Evolutionary conservation across 2,329 filamentous ascomycete species (phyloP).

Genomic region (Nemania sp.): DNA sequence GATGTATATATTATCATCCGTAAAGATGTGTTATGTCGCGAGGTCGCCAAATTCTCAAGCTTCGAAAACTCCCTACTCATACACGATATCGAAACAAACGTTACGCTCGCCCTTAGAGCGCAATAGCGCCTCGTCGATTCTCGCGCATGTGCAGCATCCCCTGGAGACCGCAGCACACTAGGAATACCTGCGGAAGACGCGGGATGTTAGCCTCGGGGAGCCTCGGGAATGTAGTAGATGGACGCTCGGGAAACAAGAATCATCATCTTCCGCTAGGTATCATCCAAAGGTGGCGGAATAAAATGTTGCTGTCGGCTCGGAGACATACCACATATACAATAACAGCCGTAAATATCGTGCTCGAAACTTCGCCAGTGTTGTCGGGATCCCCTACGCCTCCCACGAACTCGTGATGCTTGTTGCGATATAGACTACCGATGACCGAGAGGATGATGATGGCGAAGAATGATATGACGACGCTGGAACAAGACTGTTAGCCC

Average conservation of each 20-base stretch:
- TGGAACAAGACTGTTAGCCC: slow-evolving; percentile 44
- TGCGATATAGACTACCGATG: slow-evolving; percentile 72
- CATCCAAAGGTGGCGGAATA: neutral
- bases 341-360: slow-evolving; percentile 85
- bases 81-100: slow-evolving; percentile 13
- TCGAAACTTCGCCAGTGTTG: slow-evolving; percentile 77
- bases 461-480: slow-evolving; percentile 72
- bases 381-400: slow-evolving; percentile 72
- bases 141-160: slow-evolving; percentile 84
- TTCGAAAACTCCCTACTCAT: slow-evolving; percentile 8
- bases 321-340: slow-evolving; percentile 77
- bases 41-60: too few relatives aligned
- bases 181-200: slow-evolving; percentile 66
- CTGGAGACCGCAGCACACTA: slow-evolving; percentile 89
- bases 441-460: slow-evolving; percentile 67
- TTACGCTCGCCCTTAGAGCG: slow-evolving; percentile 52
- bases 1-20: neutral
- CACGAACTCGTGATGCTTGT: slow-evolving; percentile 80
- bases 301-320: neutral
- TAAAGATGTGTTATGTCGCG: slow-evolving; percentile 6
- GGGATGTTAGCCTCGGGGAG: neutral
- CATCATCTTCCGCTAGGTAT: neutral
- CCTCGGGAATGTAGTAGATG: neutral
- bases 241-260: neutral
- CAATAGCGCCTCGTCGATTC: slow-evolving; percentile 81